Base-by-base conservation (phyloP, 345 rosid genomes). In the Heritiera fomes region DNA sequence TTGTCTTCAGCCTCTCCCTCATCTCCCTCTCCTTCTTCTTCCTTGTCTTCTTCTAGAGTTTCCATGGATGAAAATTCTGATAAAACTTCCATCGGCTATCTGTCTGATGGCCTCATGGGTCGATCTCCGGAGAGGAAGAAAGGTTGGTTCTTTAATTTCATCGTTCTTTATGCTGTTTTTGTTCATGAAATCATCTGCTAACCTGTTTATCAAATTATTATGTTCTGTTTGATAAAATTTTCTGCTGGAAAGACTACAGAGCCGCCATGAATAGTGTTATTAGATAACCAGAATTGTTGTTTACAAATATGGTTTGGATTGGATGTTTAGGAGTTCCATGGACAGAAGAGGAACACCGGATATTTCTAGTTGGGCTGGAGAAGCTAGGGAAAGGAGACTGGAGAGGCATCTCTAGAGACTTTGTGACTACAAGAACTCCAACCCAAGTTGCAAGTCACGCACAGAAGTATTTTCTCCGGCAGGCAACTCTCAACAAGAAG, bases 391-490 rank as follows among this genome's bases (percentile, higher is more conserved):
- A 87, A 58, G 92, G 94, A 59, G 92, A 91, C 34, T 91, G 95
- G 95, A 91, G 93, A 76, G 95, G 93, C 73, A 91, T 91, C 69
- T 87, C 95, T 3, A 86, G 80, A 63, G 84, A 85, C 83, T 89
- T 78, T 41, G 95, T 91, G 32, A 85, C 80, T 5, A 88, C 95
- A 32, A 87, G 95, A 84, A 89, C 92, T 65, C 91, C 92, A 8
- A 91, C 94, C 8, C 94, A 91, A 81, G 94, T 91, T 63, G 94
- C 94, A 1, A 89, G 94, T 47, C 94, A 89, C 81, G 94, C 94
- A 58, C 94, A 91, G 14, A 91, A 91, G 79, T 87, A 86, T 81
- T 91, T 91, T 66, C 95, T 91, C 49, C 85, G 93, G 46, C 91
- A 74, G 58, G 82, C 88, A 0, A 56, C 76, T 77, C 86, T 88